phyloP scores from a whole-genome alignment of 2,329 filamentous ascomycete genomes.

The Fusarium proliferatum region DNA sequence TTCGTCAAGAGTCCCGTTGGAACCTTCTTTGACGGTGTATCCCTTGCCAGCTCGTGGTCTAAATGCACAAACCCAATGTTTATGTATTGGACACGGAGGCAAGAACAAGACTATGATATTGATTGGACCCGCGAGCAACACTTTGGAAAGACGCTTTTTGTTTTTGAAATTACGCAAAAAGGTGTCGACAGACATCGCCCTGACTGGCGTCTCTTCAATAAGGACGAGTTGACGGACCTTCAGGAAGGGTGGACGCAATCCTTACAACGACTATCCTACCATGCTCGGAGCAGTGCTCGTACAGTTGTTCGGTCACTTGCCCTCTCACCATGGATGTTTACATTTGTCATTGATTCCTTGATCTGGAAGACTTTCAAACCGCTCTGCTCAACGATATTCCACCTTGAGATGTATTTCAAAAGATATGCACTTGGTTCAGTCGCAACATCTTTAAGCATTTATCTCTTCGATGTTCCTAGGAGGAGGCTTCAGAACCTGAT shows the following conservation, averaged over 20 bases:
- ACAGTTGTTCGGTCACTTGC: accelerated
- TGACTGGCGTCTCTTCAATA: not conserved
- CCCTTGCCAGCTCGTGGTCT: not conserved
- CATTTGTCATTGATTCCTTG: not conserved
- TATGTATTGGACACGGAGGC: not conserved
- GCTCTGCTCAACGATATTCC: accelerated
- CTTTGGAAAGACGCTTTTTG: not conserved
- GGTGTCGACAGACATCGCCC: accelerated
- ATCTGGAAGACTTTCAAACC: accelerated
- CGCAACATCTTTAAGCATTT: accelerated
- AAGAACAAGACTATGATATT: accelerated
- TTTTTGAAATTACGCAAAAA: accelerated
- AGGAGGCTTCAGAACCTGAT: not conserved
- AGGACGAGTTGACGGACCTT: accelerated
- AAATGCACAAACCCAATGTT: accelerated
- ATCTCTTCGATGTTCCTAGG: not conserved
- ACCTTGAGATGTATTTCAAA: accelerated
- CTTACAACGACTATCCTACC: not conserved
- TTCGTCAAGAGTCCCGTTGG: accelerated
- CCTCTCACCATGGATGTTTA: not conserved
- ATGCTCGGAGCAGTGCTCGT: not conserved
- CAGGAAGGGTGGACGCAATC: not conserved
- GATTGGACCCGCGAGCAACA: accelerated
- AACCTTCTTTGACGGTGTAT: accelerated
- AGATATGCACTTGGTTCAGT: not conserved